Base-by-base conservation (phyloP, 805 yeast genomes). In the Tetrapisispora taiwanensis region DNA sequence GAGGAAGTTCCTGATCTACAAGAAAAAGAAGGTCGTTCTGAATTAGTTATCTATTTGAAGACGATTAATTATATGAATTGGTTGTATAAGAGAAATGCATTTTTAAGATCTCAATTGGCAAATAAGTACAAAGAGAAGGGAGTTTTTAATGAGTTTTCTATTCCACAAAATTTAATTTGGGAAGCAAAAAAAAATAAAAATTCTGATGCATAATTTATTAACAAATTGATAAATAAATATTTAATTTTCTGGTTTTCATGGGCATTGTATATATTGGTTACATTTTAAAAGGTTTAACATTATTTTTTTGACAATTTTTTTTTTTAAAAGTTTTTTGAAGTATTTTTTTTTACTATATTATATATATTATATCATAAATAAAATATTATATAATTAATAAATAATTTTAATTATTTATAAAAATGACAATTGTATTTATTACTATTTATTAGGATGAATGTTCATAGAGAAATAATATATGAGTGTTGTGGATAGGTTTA, bases 21-120 rank as follows among this genome's bases (percentile, higher is more conserved):
- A 1, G 70, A 72, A n/a, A 67, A 70, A 20, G 95, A 90, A 52
- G 78, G 82, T 44, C 68, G 96, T 36, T 82, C 95, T 0, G 97
- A 89, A 55, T 72, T 85, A 30, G 71, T 78, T 15, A 84, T 89
- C 10, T 71, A 88, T 46, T 72, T 78, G 14, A 82, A 85, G 56
- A 71, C 78, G 19, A 73, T 76, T 22, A 75, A 75, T 37, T 79
- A 76, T 52, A 70, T 82, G 27, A 70, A 67, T 41, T 58, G 69
- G 48, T 60, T 82, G 31, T 70, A 75, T 49, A 59, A 58, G 5
- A 80, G 79, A 48, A 77, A 81, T 55, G 56, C 56, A 15, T 53
- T 59, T 40, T 68, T 81, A 45, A 55, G 78, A 15, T 51, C 62
- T 28, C 44, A 66, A 36, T 68, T 81, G 31, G 58, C 59, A 30